Evolutionary conservation across 768 basidiomycete genomes (phyloP), one percentile per base, ranked within the genome.

Genomic region (Coprinellus micaceus): DNA sequence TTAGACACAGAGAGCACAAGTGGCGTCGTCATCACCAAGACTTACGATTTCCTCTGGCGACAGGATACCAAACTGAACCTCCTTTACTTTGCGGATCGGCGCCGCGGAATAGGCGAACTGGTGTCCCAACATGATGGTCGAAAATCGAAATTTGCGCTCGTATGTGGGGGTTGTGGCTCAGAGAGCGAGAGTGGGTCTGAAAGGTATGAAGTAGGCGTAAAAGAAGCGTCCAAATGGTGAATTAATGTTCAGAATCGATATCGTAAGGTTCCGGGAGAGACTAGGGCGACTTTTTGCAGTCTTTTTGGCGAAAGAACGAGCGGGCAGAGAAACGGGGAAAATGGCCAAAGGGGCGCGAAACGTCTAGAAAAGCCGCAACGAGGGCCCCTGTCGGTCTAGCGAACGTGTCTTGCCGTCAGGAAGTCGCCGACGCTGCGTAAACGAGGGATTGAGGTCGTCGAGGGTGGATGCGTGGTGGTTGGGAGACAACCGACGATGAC

Each of bases 41-140:
- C 88, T 69, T 67, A 98, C 94, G 68, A 98, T 98, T 81, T 98
- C 97, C 75, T 98, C 97, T 10, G 97, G 97, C 30, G 94, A 95
- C 65, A 99, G 86, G 64, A 99, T 94, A 66, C 96, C 94, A 79
- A 98, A 98, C 72, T 98, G 95, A 60, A 98, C 95, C 77, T 98
- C 95, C 78, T 87, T 90, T 65, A 98, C 91, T 75, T 92, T 93
- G 75, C 91, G 89, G 73, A 96, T 82, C 28, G 96, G 96, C 53
- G 94, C 95, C 66, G 91, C 86, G 25, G 95, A 97, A 73, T 83
- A 91, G 59, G 94, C 91, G 66, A 94, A 93, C 72, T 89, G 88
- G 75, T 92, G 90, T 62, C 90, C 90, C 55, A 91, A 79, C 90
- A 93, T 92, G 74, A 53, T 74, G 56, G 46, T 30, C 36, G 46